These are phyloP conservation scores for Backusella luteola DNA, from an alignment of 192 early-diverging fungal genomes.

Conservation along the genomic window DNA sequence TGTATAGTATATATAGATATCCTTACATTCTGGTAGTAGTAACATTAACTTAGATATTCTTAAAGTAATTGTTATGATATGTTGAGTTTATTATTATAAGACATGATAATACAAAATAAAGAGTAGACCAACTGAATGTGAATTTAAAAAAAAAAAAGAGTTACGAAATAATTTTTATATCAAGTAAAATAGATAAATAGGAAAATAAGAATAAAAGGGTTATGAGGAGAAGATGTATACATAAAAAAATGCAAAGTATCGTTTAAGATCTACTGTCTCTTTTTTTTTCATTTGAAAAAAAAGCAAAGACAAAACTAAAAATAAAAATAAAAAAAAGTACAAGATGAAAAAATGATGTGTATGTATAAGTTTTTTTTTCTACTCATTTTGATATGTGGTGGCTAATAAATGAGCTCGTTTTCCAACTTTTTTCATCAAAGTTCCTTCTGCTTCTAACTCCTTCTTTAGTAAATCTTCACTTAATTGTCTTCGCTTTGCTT, in stretches of 20 bases:
- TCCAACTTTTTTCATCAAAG: conserved; percentile 27
- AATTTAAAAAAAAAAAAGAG: neutral
- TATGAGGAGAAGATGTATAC: neutral
- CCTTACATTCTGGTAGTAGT: too few relatives aligned
- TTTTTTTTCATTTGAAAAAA: neutral
- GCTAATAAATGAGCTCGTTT: conserved; percentile 23
- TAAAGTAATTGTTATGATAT: neutral
- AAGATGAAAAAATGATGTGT: neutral
- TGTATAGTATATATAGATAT: too few relatives aligned
- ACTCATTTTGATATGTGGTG: neutral
- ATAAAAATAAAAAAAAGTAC: neutral
- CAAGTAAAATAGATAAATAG: neutral
- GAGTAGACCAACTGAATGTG: neutral
- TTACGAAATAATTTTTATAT: neutral
- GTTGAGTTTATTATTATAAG: neutral
- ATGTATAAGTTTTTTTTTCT: neutral
- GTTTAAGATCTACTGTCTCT: neutral
- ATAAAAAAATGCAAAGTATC: neutral
- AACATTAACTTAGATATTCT: too few relatives aligned
- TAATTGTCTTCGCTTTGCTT: conserved; percentile 11
- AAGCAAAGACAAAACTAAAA: neutral
- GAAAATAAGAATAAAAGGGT: neutral
- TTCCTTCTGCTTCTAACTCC: conserved; percentile 31
- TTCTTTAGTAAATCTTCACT: conserved; percentile 26
- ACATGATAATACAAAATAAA: neutral